Evolutionary conservation across 352 stramenopile species (phyloP).

Genomic region (Globisporangium nagaii): DNA sequence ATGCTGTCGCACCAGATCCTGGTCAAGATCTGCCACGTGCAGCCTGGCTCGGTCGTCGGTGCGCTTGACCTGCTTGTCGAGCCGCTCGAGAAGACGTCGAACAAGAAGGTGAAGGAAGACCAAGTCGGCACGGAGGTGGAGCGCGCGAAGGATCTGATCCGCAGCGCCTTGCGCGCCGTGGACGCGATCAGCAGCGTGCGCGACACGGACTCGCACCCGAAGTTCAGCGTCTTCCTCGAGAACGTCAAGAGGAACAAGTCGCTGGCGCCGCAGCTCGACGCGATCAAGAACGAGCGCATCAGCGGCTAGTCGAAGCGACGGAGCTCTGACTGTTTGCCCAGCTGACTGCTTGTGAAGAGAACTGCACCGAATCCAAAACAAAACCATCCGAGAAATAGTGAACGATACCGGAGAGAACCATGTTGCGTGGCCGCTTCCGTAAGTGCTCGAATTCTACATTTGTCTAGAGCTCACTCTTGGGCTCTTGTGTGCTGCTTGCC

Average conservation of each 20-base stretch:
- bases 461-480: slow-evolving; percentile 6
- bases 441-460: slow-evolving; percentile 1
- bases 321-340: background rate
- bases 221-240: slow-evolving; percentile 55
- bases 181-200: slow-evolving; percentile 68
- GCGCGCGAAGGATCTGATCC: slow-evolving; percentile 94
- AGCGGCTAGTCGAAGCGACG: slow-evolving; percentile 16
- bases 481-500: background rate
- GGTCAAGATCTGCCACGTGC: slow-evolving; percentile 88
- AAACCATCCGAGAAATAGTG: too few species aligned
- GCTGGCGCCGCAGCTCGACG: slow-evolving; percentile 52
- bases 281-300: slow-evolving; percentile 51
- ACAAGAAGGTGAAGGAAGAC: slow-evolving; percentile 94
- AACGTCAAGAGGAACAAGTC: slow-evolving; percentile 65
- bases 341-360: too few species aligned
- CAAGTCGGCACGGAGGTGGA: slow-evolving; percentile 96
- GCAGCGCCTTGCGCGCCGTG: slow-evolving; percentile 89
- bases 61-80: slow-evolving; percentile 89
- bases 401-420: too few species aligned
- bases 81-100: slow-evolving; percentile 93
- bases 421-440: too few species aligned
- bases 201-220: slow-evolving; percentile 70
- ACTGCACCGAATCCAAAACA: background rate
- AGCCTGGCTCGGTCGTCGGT: slow-evolving; percentile 76
- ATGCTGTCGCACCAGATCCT: slow-evolving; percentile 97